Evolutionary conservation across 2,329 filamentous ascomycete species (phyloP).

Genomic region (Microsporum ferrugineum): DNA sequence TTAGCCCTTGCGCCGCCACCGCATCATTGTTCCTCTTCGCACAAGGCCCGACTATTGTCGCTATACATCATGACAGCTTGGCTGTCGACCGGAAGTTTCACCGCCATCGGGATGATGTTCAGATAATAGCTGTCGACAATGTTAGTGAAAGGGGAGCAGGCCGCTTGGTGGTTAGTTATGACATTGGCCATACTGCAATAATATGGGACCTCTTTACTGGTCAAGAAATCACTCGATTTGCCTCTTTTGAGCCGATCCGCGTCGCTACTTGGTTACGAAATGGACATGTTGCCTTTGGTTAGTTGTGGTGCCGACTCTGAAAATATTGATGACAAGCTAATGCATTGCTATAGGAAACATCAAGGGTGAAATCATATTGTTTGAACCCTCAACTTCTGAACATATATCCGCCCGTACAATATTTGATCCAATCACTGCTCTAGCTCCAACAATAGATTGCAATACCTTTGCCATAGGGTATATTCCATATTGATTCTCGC

Average conservation of each 20-base stretch:
- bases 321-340: background rate
- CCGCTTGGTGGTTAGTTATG: conserved; percentile 82
- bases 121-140: conserved; percentile 79
- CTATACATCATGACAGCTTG: conserved; percentile 83
- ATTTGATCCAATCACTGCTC: conserved; percentile 85
- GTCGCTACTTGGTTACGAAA: conserved; percentile 93
- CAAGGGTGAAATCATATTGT: conserved; percentile 86
- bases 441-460: conserved; percentile 82
- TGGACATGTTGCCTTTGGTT: conserved; percentile 93
- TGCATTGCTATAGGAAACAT: conserved; percentile 57
- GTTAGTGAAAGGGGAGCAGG: conserved; percentile 77
- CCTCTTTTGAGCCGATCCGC: conserved; percentile 74
- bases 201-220: conserved; percentile 95
- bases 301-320: conserved; percentile 20
- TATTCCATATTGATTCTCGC: conserved; percentile 19
- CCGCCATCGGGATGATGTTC: conserved; percentile 69
- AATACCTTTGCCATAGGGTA: conserved; percentile 94
- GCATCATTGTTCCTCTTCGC: conserved; percentile 84
- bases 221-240: conserved; percentile 81
- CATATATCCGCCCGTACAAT: conserved; percentile 85
- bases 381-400: conserved; percentile 85
- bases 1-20: conserved; percentile 83
- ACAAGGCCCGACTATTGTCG: conserved; percentile 68
- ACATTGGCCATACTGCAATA: conserved; percentile 80
- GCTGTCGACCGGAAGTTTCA: conserved; percentile 79